Evolutionary conservation across 2,329 filamentous ascomycete genomes (phyloP), one percentile per base, ranked within the genome.

Genomic region (Onygenales sp.): DNA sequence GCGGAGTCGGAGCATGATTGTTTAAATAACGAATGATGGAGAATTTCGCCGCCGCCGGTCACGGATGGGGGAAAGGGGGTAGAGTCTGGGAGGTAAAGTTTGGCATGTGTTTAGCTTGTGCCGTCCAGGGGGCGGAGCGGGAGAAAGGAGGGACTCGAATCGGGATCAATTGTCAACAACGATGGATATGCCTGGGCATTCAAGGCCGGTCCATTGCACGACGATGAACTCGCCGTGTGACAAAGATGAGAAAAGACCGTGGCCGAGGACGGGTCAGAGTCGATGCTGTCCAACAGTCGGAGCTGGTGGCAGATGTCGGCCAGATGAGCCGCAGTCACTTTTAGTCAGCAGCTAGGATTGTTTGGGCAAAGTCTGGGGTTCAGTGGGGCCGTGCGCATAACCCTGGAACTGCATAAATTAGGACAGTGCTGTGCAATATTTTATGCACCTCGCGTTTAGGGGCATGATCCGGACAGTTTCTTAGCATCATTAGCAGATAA

Each of bases 1-100:
- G 51, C 75, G 75, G 56, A 74, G 61, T 52, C 73, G 73, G 61
- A 76, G 65, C 75, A 78, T 77, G 54, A 51, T 64, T 61, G 52
- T n/a, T 13, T n/a, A 21, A n/a, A 39, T 38, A 33, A 33, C 7
- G 11, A 48, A 31, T 3, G 8, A 49, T 36, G 33, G 27, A 39
- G 13, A 39, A 17, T 32, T 47, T n/a, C 21, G 9, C 13, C 17
- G 17, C n/a, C 21, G 21, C 21, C 21, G 21, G 3, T 27, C 21
- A 27, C 21, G 21, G 21, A 27, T 27, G 21, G 21, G 21, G 21
- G 5, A 27, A 27, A 27, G 21, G 21, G 21, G 21, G 21, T 27
- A 27, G 1, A 27, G 21, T 27, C 21, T 27, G 21, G 5, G 21
- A 5, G 21, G 21, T 27, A 27, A 3, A 27, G 21, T 27, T 27